phyloP scores from a whole-genome alignment of 495 filamentous ascomycete genomes.

The Lophium mytilinum region DNA sequence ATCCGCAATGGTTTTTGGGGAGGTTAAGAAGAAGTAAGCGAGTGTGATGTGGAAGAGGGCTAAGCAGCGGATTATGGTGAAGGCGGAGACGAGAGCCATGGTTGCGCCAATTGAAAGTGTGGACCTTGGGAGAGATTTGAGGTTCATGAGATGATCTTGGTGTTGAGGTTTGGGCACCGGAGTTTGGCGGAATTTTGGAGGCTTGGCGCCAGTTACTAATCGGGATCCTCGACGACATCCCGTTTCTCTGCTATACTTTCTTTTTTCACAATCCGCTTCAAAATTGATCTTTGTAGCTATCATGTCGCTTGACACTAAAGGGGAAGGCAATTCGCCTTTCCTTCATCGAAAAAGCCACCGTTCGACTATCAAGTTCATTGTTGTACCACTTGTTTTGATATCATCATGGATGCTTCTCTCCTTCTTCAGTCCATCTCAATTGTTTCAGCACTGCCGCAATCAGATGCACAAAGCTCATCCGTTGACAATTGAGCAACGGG shows the following conservation, averaged over 20 bases:
- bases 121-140: not conserved
- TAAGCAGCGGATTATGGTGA: constrained; percentile 67
- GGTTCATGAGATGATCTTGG: not conserved
- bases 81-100: constrained; percentile 74
- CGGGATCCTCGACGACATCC: not conserved
- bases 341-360: no score
- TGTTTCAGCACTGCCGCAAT: no score
- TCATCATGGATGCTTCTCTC: no score
- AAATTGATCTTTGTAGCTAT: no score
- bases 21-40: constrained; percentile 71
- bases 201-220: not conserved
- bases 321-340: no score
- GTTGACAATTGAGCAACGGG: constrained; percentile 53
- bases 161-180: not conserved
- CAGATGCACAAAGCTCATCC: not conserved
- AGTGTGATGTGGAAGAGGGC: constrained; percentile 75
- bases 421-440: no score
- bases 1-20: constrained; percentile 60
- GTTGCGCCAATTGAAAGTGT: constrained; percentile 12
- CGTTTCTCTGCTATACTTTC: no score
- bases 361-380: no score
- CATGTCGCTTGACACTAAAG: no score
- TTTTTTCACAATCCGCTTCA: no score
- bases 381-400: no score
- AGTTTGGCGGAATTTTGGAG: not conserved